Percentiles rank a stretch among this genome's conserved stretches.
phyloP scores from a whole-genome alignment of 768 basidiomycete genomes.

The Aureoboletus auriporus region DNA sequence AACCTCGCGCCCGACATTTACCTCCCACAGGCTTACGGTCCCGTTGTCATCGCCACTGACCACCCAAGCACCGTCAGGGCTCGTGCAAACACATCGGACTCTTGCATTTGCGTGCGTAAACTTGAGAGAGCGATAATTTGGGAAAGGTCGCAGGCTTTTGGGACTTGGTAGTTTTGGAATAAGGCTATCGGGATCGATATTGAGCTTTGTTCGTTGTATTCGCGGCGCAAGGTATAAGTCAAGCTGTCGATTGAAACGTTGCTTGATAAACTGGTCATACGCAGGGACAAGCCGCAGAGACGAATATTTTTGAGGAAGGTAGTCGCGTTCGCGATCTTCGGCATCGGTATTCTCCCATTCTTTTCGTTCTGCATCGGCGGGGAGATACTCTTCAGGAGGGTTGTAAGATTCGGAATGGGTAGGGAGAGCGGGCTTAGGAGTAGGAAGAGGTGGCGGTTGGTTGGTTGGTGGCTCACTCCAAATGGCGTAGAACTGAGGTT shows the following conservation, averaged over 20 bases:
- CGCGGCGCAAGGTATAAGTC: conserved; percentile 96
- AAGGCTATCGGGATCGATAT: conserved; percentile 86
- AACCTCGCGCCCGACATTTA: conserved; percentile 82
- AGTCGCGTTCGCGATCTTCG: conserved; percentile 87
- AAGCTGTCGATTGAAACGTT: conserved; percentile 89
- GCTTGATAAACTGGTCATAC: conserved; percentile 87
- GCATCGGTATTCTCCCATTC: conserved; percentile 81
- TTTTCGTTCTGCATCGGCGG: conserved; percentile 73
- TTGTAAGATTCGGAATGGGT: conserved; percentile 98
- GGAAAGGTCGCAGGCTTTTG: conserved; percentile 89
- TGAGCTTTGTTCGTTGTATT: conserved; percentile 80
- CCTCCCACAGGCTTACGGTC: conserved; percentile 86
- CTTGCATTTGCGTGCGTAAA: conserved; percentile 66
- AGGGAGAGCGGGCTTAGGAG: conserved; percentile 86
- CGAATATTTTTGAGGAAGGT: conserved; percentile 82
- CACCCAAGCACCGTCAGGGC: conserved; percentile 89
- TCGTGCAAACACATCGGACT: conserved; percentile 71
- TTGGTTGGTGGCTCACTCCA: conserved; percentile 80
- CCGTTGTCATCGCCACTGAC: conserved; percentile 91
- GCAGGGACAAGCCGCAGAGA: conserved; percentile 88
- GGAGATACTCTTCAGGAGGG: conserved; percentile 95
- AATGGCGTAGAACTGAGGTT: conserved; percentile 77
- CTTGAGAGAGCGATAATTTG: conserved; percentile 72
- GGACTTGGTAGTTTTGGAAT: conserved; percentile 95
- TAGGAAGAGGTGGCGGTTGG: conserved; percentile 84